Evolutionary conservation across 352 stramenopile species (phyloP).

Genomic region (Aphanomyces stellatus): DNA sequence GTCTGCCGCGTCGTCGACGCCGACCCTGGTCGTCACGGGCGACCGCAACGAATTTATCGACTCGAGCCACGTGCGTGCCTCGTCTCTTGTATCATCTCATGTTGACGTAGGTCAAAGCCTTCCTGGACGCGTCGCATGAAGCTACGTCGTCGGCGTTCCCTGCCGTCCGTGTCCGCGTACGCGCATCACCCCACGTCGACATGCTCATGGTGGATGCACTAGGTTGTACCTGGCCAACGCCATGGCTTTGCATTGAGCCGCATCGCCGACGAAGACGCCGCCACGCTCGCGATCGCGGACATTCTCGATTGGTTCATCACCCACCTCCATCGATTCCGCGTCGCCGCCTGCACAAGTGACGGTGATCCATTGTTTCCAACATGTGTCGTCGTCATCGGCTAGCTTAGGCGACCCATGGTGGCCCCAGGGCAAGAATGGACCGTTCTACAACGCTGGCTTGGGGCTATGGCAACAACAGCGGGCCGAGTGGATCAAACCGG

Average conservation of each 20-base stretch:
- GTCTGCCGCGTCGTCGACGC: conserved; percentile 25
- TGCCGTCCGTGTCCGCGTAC: background rate
- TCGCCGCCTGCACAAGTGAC: conserved; percentile 67
- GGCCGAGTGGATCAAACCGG: conserved; percentile 58
- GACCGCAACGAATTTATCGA: conserved; percentile 50
- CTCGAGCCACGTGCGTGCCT: conserved; percentile 58
- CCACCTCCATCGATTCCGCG: conserved; percentile 75
- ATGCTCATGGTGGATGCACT: background rate
- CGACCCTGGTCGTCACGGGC: conserved; percentile 56
- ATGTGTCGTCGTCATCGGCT: background rate
- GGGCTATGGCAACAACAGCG: conserved; percentile 69
- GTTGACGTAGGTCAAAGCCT: background rate
- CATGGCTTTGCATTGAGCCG: conserved; percentile 79
- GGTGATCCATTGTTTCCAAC: conserved; percentile 11
- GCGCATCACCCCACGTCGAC: background rate
- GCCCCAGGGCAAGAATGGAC: conserved; percentile 79
- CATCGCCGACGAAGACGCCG: conserved; percentile 86
- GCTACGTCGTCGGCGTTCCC: conserved; percentile 1
- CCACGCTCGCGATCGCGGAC: conserved; percentile 75
- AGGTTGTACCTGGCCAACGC: conserved; percentile 59
- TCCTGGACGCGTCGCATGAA: background rate
- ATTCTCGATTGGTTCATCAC: conserved; percentile 78
- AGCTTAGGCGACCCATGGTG: conserved; percentile 38
- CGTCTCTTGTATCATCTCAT: too few species aligned
- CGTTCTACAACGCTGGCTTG: conserved; percentile 76